Conservation (phyloP, 495 filamentous ascomycete genomes). For the Hypoxylon rickii region DNA sequence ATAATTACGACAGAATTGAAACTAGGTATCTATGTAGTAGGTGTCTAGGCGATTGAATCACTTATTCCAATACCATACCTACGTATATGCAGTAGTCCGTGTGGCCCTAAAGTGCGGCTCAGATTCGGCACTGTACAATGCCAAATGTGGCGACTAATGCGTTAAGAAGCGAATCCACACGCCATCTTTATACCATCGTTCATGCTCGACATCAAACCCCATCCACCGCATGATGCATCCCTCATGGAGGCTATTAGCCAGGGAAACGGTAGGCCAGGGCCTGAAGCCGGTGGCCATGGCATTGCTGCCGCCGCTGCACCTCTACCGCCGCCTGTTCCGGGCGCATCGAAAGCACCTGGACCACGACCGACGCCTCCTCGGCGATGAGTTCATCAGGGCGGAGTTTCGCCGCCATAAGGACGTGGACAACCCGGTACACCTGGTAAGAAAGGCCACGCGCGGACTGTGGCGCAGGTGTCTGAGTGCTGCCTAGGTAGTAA, state of each 20-base stretch:
- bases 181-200: not conserved
- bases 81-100: too few relatives aligned
- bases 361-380: conserved; percentile 74
- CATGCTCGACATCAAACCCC: not conserved
- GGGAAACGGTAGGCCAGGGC: conserved; percentile 36
- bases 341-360: conserved; percentile 81
- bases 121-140: not conserved
- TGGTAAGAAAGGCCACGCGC: conserved; percentile 58
- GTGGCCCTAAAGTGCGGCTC: not conserved
- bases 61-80: too few relatives aligned
- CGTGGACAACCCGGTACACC: conserved; percentile 88
- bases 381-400: conserved; percentile 87
- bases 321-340: conserved; percentile 86
- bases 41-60: too few relatives aligned
- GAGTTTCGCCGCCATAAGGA: conserved; percentile 84
- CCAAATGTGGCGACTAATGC: not conserved
- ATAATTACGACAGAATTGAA: too few relatives aligned
- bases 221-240: conserved; percentile 38
- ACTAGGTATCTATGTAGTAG: not conserved
- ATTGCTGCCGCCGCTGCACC: conserved; percentile 85
- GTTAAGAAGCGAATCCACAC: not conserved
- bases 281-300: conserved; percentile 65
- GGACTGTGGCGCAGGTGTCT: too few relatives aligned
- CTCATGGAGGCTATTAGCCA: conserved; percentile 37
- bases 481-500: too few relatives aligned